Evolutionary conservation across 192 early-diverging fungal genomes (phyloP).

Genomic region (Podochytrium sp.): DNA sequence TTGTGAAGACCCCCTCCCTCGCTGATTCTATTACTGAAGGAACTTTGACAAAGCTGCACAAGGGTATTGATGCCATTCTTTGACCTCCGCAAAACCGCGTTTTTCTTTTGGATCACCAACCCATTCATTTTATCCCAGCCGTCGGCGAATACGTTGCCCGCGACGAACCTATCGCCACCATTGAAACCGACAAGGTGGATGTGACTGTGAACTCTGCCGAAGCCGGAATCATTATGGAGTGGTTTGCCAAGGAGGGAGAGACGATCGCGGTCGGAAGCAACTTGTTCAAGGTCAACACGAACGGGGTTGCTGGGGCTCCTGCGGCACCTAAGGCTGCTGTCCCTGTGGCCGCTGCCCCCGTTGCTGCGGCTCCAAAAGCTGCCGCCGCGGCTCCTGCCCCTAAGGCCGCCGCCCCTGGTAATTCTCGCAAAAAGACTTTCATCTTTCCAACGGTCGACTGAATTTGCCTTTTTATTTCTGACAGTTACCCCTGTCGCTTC

Average conservation of each 20-base stretch:
- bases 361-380: slow-evolving; percentile 44
- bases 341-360: slow-evolving; percentile 36
- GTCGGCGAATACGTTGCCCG: slow-evolving; percentile 92
- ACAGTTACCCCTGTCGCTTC: slow-evolving; percentile 29
- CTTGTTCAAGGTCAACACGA: slow-evolving; percentile 78
- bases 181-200: slow-evolving; percentile 99
- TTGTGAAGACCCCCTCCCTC: slow-evolving; percentile 93
- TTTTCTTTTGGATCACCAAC: slow-evolving; percentile 54
- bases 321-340: slow-evolving; percentile 24
- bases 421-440: background rate
- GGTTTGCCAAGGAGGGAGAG: slow-evolving; percentile 83
- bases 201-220: slow-evolving; percentile 95
- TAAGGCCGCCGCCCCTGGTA: slow-evolving; percentile 35
- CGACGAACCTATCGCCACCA: slow-evolving; percentile 95
- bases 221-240: slow-evolving; percentile 81
- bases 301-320: slow-evolving; percentile 57
- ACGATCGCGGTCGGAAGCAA: slow-evolving; percentile 89
- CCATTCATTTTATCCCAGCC: slow-evolving; percentile 53
- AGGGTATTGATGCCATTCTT: slow-evolving; percentile 65
- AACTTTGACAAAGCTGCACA: slow-evolving; percentile 93
- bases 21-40: slow-evolving; percentile 99
- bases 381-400: slow-evolving; percentile 51
- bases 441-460: no score
- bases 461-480: background rate
- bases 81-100: background rate